A percentile compares a stretch with the other conserved stretches of the same genome.
Conservation (phyloP, 2,329 filamentous ascomycete genomes). For the Neocucurbitaria cava region DNA sequence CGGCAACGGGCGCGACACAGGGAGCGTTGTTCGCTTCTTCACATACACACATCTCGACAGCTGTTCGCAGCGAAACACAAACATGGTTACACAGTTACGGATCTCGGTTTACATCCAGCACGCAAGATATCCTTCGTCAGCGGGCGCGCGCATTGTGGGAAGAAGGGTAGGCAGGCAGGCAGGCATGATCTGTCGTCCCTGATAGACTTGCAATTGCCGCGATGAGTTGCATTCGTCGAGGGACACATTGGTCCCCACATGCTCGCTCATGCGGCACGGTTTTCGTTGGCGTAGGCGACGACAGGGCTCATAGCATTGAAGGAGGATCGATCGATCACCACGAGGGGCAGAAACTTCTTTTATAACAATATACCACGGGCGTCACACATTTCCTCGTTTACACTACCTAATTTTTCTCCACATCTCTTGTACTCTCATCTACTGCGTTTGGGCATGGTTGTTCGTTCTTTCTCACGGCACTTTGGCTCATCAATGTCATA, state of each 20-base stretch:
- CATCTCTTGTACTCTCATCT: not conserved
- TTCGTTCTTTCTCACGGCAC: not conserved
- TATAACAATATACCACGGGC: not conserved
- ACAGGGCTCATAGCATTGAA: not conserved
- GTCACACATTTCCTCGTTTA: not conserved
- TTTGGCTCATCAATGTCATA: too few species aligned
- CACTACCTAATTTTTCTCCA: not conserved
- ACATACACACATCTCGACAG: slow-evolving; percentile 4
- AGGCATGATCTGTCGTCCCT: not conserved
- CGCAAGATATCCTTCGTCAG: slow-evolving; percentile 16
- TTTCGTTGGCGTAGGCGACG: not conserved
- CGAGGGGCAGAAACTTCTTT: not conserved
- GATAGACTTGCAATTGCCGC: not conserved
- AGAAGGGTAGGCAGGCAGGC: too few species aligned
- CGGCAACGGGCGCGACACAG: not conserved
- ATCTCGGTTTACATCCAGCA: slow-evolving; percentile 11
- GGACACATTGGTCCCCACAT: not conserved
- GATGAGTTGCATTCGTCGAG: not conserved
- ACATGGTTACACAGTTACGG: slow-evolving; percentile 5
- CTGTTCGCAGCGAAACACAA: slow-evolving; percentile 13
- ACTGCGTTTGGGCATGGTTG: not conserved
- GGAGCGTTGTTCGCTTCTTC: not conserved
- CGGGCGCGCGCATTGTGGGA: not conserved
- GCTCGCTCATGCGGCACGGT: not conserved
- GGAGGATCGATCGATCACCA: too few species aligned